Conservation (phyloP, 108 stramenopile genomes). For the Nannochloropsis salina region DNA sequence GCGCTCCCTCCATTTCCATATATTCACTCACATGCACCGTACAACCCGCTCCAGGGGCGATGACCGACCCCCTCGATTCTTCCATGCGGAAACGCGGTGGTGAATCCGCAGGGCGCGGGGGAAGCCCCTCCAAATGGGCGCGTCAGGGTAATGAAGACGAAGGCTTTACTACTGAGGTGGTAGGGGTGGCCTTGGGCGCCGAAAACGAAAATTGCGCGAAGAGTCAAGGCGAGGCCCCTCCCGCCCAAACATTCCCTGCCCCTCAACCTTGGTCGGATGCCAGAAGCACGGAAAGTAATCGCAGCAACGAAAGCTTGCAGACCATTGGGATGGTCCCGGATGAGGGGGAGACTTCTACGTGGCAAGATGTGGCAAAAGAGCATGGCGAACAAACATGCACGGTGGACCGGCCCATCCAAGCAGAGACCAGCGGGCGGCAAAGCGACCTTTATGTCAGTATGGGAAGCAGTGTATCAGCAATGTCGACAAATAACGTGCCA, state of each 20-base stretch:
- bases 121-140: background rate
- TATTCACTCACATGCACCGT: too few species aligned
- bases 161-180: background rate
- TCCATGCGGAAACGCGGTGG: background rate
- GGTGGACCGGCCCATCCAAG: conserved; percentile 3
- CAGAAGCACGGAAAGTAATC: background rate
- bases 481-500: too few species aligned
- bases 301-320: background rate
- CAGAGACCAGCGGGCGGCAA: too few species aligned
- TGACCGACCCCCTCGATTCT: background rate
- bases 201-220: conserved; percentile 8
- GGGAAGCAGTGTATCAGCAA: too few species aligned
- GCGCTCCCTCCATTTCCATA: too few species aligned
- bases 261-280: background rate
- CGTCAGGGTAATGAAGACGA: background rate
- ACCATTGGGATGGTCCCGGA: background rate
- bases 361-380: background rate
- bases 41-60: background rate
- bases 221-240: background rate
- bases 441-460: too few species aligned
- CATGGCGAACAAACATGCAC: background rate
- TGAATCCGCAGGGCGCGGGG: background rate
- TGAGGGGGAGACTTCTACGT: background rate
- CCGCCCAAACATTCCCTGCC: too few species aligned
- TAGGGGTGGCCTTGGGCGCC: background rate